Percentiles rank a stretch among this genome's conserved stretches.
phyloP scores from a whole-genome alignment of 306 rosid genomes.

The Vigna nakashimae region DNA sequence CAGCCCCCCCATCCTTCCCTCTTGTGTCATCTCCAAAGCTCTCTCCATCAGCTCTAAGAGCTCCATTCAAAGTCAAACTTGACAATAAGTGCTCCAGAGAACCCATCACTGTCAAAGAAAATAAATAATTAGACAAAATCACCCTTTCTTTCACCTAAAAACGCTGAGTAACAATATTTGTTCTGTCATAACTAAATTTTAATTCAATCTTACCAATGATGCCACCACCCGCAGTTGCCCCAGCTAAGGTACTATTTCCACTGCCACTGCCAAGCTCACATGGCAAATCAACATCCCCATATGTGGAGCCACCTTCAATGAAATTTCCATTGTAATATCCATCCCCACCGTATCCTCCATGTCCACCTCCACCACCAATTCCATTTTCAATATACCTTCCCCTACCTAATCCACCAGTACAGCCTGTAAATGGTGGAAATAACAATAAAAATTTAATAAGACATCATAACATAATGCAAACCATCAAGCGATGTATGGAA shows the following conservation, averaged over 20 bases:
- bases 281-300: constrained; percentile 90
- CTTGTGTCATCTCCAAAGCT: constrained; percentile 70
- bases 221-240: constrained; percentile 96
- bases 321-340: constrained; percentile 80
- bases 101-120: constrained; percentile 81
- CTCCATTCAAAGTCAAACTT: constrained; percentile 73
- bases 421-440: constrained; percentile 66
- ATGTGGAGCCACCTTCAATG: constrained; percentile 80
- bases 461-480: constrained; percentile 26
- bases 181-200: constrained; percentile 28
- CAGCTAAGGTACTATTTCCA: constrained; percentile 83
- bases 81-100: constrained; percentile 86
- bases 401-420: constrained; percentile 86
- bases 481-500: constrained; percentile 34
- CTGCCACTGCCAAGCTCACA: constrained; percentile 99
- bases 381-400: constrained; percentile 74
- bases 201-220: constrained; percentile 75
- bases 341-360: constrained; percentile 98
- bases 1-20: constrained; percentile 47
- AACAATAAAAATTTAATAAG: constrained; percentile 30
- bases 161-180: constrained; percentile 14
- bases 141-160: not conserved
- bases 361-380: constrained; percentile 91
- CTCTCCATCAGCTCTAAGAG: constrained; percentile 91
- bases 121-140: constrained; percentile 35